Evolutionary conservation across 768 basidiomycete genomes (phyloP).

Genomic region (Pseudohyphozyma bogoriensis): DNA sequence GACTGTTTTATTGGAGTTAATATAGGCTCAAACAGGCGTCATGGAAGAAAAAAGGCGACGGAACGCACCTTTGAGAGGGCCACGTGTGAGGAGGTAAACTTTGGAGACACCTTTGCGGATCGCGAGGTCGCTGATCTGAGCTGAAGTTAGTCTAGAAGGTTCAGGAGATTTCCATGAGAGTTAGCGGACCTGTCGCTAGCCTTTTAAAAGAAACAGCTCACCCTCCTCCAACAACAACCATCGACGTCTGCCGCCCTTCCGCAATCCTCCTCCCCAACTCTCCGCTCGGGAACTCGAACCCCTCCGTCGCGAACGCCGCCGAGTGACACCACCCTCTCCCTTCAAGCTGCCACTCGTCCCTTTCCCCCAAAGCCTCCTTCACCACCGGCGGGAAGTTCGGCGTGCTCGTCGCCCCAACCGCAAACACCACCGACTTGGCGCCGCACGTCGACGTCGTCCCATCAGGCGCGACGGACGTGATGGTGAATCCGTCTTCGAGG

Average conservation of each 20-base stretch:
- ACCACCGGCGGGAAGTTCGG: slow-evolving; percentile 23
- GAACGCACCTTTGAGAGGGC: slow-evolving; percentile 19
- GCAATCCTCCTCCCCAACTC: slow-evolving; percentile 35
- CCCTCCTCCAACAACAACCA: slow-evolving; percentile 33
- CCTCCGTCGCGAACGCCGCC: slow-evolving; percentile 13
- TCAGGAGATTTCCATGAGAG: neutral
- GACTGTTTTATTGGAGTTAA: neutral
- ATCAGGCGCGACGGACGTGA: slow-evolving; percentile 1
- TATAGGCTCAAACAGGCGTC: no score
- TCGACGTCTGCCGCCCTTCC: slow-evolving; percentile 26
- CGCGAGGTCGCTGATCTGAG: slow-evolving; percentile 32
- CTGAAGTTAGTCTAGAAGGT: slow-evolving; percentile 26
- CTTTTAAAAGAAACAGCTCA: neutral
- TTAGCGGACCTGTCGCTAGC: neutral
- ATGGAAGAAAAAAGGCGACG: neutral
- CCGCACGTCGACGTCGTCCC: neutral
- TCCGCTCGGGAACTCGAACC: slow-evolving; percentile 27
- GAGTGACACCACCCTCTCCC: slow-evolving; percentile 29
- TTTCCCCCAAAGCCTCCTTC: neutral
- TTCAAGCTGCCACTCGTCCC: slow-evolving; percentile 5
- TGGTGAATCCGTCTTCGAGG: slow-evolving; percentile 4
- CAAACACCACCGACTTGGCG: slow-evolving; percentile 24
- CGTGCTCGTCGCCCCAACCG: slow-evolving; percentile 26
- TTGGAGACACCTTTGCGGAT: slow-evolving; percentile 18
- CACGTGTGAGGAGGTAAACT: slow-evolving; percentile 27